Evolutionary conservation across 225 moss, liverwort and hornwort species (phyloP).

Genomic region (Bryoerythrophyllum caledonicum): DNA sequence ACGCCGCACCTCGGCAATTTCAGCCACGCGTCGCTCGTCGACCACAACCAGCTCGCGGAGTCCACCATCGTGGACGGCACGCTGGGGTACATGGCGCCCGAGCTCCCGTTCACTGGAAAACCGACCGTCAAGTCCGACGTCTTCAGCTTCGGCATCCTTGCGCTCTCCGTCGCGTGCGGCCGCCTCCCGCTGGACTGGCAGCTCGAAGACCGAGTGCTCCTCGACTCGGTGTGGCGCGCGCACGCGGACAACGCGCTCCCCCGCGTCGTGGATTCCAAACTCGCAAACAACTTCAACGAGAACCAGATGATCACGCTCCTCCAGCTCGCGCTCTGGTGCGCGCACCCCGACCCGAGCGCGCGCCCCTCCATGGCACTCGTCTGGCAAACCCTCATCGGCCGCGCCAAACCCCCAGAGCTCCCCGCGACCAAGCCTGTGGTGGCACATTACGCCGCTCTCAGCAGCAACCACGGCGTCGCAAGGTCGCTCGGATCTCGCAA

Average conservation of each 20-base stretch:
- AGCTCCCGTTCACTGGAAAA: slow-evolving; percentile 57
- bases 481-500: slow-evolving; percentile 9
- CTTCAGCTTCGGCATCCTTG: slow-evolving; percentile 63
- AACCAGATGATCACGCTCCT: slow-evolving; percentile 50
- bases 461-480: slow-evolving; percentile 6
- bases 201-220: slow-evolving; percentile 40
- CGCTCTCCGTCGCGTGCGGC: slow-evolving; percentile 53
- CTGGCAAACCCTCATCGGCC: slow-evolving; percentile 51
- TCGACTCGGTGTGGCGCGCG: slow-evolving; percentile 66
- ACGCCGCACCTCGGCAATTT: slow-evolving; percentile 71
- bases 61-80: slow-evolving; percentile 75
- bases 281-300: slow-evolving; percentile 24
- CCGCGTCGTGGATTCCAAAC: slow-evolving; percentile 43
- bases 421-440: slow-evolving; percentile 51
- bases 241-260: slow-evolving; percentile 39
- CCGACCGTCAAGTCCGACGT: slow-evolving; percentile 69
- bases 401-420: slow-evolving; percentile 40
- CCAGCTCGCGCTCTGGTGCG: slow-evolving; percentile 57
- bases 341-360: slow-evolving; percentile 54
- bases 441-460: slow-evolving; percentile 31
- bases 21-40: slow-evolving; percentile 54
- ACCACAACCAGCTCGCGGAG: slow-evolving; percentile 54
- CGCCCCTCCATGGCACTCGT: slow-evolving; percentile 60
- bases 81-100: slow-evolving; percentile 75
- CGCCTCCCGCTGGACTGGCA: slow-evolving; percentile 55